These are phyloP conservation scores for Lipomyces yamadae DNA, from an alignment of 805 yeast species.

Conservation along the genomic window DNA sequence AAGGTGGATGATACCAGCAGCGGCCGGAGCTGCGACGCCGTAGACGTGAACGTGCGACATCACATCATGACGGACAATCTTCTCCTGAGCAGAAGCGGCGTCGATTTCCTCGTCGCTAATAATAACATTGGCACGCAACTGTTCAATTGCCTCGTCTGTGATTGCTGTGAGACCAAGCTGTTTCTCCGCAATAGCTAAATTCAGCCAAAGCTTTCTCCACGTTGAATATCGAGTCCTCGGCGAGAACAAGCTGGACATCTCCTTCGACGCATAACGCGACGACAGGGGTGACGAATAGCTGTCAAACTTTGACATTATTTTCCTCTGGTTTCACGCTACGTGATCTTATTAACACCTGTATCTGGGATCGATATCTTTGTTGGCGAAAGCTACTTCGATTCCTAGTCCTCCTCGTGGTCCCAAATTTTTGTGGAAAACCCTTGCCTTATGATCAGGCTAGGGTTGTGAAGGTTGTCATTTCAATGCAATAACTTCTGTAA, in stretches of 20 bases:
- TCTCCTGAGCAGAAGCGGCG: constrained; percentile 89
- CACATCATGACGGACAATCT: constrained; percentile 97
- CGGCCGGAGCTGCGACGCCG: constrained; percentile 90
- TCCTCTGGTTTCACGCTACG: neutral
- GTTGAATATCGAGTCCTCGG: constrained; percentile 93
- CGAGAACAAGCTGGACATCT: constrained; percentile 93
- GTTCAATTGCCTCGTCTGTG: constrained; percentile 87
- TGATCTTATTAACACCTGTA: too few species aligned
- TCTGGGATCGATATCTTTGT: too few species aligned
- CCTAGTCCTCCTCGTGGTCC: too few species aligned
- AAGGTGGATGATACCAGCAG: constrained; percentile 96
- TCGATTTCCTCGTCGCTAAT: constrained; percentile 94
- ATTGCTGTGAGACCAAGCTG: constrained; percentile 84
- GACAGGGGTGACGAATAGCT: constrained; percentile 91
- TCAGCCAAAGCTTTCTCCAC: constrained; percentile 97
- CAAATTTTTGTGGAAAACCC: too few species aligned
- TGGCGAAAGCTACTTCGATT: too few species aligned
- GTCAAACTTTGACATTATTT: constrained; percentile 57
- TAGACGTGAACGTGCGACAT: constrained; percentile 99
- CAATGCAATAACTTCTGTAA: too few species aligned
- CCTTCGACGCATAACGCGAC: constrained; percentile 96
- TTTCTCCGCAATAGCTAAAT: constrained; percentile 93
- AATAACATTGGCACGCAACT: constrained; percentile 75
- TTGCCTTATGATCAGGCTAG: too few species aligned
- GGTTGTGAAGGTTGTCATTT: too few species aligned